Base-by-base conservation (phyloP, 805 yeast genomes). In the Torulaspora maleeae region DNA sequence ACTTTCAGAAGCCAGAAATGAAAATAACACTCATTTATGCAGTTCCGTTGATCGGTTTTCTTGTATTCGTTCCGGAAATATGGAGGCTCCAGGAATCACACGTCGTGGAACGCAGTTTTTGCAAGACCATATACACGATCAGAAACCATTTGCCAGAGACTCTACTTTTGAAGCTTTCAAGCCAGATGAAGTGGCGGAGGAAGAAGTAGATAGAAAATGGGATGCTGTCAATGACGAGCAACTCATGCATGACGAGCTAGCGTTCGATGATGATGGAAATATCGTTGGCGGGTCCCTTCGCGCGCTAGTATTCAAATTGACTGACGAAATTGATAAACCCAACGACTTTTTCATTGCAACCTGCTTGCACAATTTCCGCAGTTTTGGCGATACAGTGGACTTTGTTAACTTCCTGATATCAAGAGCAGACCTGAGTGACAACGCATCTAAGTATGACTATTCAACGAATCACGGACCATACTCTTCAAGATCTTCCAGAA, bases 351-450 rank as follows among this genome's bases (percentile, higher is more conserved):
- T 83, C 48, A 72, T 79, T 2, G 78, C 93, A 0, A 78, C 93
- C 0, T 86, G 89, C 58, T 79, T 90, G 68, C 69, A 87, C 44
- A 82, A 86, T 34, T 88, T 83, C 67, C 74, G 89, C 55, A 77
- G 79, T 44, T 90, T 83, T 64, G 77, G 89, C 0, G 74, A 72
- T 39, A 79, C 90, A 1, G 69, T 74, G 27, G 86, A 83, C 48
- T 68, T 90, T 22, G 70, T 85, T 33, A 87, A 83, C 55, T 82
- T 77, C 50, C 70, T 88, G 34, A 79, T 85, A 41, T 62, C 75
- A 5, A 69, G 93, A 51, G 83, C 82, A 66, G 88, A 82, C 56
- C 67, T 78, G 16, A 59, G 59, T 12, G 72, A 75, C 49, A 58
- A 52, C 19, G 55, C 61, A 7, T 54, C 63, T 9, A 58, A 65